Evolutionary conservation across 1,284 basidiomycete genomes (phyloP), one percentile per base, ranked within the genome.

Genomic region (Cutaneotrichosporon sp.): DNA sequence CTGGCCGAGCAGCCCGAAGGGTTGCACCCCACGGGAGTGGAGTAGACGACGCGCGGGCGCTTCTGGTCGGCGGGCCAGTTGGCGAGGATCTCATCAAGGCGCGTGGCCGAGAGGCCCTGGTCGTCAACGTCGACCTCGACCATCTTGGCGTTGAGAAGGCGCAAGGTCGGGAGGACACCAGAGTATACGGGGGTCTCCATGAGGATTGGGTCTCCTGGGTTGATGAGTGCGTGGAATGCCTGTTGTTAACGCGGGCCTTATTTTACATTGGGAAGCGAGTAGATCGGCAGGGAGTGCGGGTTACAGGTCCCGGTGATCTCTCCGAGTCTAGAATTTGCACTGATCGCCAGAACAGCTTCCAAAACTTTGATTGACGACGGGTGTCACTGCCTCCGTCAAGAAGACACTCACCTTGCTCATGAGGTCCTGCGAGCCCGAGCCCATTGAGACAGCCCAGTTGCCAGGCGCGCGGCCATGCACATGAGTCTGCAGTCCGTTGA

Each of bases 181-280:
- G 90, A 88, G 78, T 97, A 97, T 30, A 89, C 87, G 0, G 94
- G 94, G 1, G 88, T 86, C 77, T 97, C 94, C 50, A 96, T 85
- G 46, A 97, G 83, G 47, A 97, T 83, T 6, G 88, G 77, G 76
- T 97, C 94, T 5, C 91, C 92, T 4, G 86, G 86, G 76, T 95
- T 89, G 42, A 94, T 82, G 57, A 95, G 69, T 0, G 83, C 79
- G 51, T 80, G 70, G 73, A 86, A 86, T 2, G 83, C 82, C 84
- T 84, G 69, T 1, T 8, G 62, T 59, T 32, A 63, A 58, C 57
- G 5, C 11, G 34, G 7, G 22, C 4, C 11, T 6, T 5, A 30
- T 4, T 14, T 0, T 26, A 9, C 13, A 14, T 9, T 4, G 51
- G 14, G 30, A 18, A 10, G 42, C 7, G 7, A 18, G 18, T n/a